Evolutionary conservation across 78 protist species (phyloP), one percentile per base, ranked within the genome.

Genomic region (Acrasis kona): DNA sequence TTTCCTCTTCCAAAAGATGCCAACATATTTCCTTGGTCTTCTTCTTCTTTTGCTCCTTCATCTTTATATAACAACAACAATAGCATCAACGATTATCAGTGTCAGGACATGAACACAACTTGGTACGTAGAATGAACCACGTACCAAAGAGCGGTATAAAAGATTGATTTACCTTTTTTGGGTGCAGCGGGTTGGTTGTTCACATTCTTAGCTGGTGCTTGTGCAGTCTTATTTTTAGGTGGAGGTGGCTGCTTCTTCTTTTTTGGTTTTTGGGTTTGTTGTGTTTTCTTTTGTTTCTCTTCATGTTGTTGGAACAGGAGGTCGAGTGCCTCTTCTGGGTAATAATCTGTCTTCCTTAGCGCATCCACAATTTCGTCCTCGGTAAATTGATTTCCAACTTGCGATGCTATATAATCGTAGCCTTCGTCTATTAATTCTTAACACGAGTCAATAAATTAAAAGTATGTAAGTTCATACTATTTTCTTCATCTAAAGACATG

Each of bases 1-100:
- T 50, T 50, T 50, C 61, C 61, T 50, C 61, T 50, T 50, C 61
- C 61, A 50, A 50, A 50, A 50, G 34, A n/a, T n/a, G n/a, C n/a
- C n/a, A n/a, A n/a, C n/a, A n/a, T n/a, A n/a, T n/a, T 19, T 50
- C 61, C 19, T n/a, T 50, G 61, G 61, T 50, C 19, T 19, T 50
- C 19, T 50, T 19, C 34, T 50, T 19, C 19, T 50, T 50, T 50
- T 19, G 19, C 19, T 50, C 19, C 61, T 50, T 50, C 61, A 19
- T n/a, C 19, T n/a, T 50, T 50, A 19, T n/a, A 19, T 19, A 50
- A 50, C 61, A n/a, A n/a, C 61, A 19, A 50, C 19, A 50, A n/a
- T 50, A 19, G 19, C 61, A 50, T 50, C 19, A 50, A 50, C 19
- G 19, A n/a, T 50, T n/a, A n/a, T n/a, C 19, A 50, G 19, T 50